phyloP scores from a whole-genome alignment of 1,139 yeast species.

The Zhuliangozyma blackwelliae region DNA sequence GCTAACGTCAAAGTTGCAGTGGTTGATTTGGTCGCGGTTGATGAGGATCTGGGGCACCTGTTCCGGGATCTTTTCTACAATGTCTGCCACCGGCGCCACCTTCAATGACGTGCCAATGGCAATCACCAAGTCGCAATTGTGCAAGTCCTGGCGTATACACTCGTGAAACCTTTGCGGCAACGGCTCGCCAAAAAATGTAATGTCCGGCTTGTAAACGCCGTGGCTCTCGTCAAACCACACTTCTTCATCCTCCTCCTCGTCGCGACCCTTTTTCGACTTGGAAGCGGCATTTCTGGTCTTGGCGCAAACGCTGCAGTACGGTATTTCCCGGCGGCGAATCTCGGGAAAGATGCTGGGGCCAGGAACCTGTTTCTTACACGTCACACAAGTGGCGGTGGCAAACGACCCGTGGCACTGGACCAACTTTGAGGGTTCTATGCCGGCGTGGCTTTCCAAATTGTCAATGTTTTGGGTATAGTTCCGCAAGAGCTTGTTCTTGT shows the following conservation, averaged over 20 bases:
- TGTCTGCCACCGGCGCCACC: conserved; percentile 94
- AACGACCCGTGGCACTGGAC: conserved; percentile 97
- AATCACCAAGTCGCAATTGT: conserved; percentile 72
- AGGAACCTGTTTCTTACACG: conserved; percentile 64
- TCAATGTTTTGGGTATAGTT: conserved; percentile 96
- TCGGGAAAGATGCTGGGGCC: conserved; percentile 66
- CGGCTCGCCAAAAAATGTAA: conserved; percentile 90
- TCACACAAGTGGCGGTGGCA: conserved; percentile 83
- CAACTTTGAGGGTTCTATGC: conserved; percentile 62
- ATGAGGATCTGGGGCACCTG: conserved; percentile 80
- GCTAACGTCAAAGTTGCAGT: conserved; percentile 76
- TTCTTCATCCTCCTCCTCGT: conserved; percentile 25
- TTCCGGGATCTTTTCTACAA: conserved; percentile 69
- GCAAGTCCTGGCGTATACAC: conserved; percentile 52
- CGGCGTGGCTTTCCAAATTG: conserved; percentile 82
- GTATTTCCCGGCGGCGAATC: conserved; percentile 57
- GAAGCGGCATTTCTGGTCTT: conserved; percentile 34
- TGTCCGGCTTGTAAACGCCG: conserved; percentile 95
- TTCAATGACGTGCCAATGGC: conserved; percentile 93
- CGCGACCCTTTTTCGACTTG: too few species aligned
- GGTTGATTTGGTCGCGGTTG: conserved; percentile 75
- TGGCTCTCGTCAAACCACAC: conserved; percentile 38
- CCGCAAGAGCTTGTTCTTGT: conserved; percentile 72
- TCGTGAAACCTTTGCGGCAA: conserved; percentile 74
- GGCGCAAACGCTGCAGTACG: conserved; percentile 69